Conservation (phyloP, 441 rosid species). For the Raphanus hybrid region DNA sequence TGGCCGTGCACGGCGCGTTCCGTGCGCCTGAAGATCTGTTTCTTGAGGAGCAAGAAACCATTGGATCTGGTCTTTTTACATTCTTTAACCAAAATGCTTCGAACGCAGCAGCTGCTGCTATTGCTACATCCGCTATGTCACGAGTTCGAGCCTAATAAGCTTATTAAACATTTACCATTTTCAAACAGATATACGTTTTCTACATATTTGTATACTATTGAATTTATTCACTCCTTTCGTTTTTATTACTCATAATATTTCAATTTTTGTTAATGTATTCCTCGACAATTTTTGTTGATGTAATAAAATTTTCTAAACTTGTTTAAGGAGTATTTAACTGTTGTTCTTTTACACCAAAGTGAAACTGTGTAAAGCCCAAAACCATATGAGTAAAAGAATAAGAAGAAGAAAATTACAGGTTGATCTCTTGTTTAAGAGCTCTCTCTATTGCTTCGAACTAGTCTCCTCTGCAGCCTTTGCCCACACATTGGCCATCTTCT, state of each 20-base stretch:
- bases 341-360: background rate
- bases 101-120: slow-evolving; percentile 49
- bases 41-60: slow-evolving; percentile 57
- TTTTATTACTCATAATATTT: background rate
- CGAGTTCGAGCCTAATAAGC: slow-evolving; percentile 45
- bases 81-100: slow-evolving; percentile 50
- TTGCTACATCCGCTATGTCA: slow-evolving; percentile 37
- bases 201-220: background rate
- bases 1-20: slow-evolving; percentile 54
- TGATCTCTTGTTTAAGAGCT: slow-evolving; percentile 23
- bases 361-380: background rate
- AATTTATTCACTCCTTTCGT: background rate
- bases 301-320: background rate
- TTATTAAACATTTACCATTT: background rate
- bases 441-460: background rate
- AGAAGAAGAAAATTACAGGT: background rate
- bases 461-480: slow-evolving; percentile 82
- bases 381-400: background rate
- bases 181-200: background rate
- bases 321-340: background rate
- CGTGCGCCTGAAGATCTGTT: slow-evolving; percentile 64
- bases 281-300: background rate
- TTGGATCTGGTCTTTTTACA: slow-evolving; percentile 50
- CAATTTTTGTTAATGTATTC: background rate
- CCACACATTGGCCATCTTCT: slow-evolving; percentile 91